A percentile compares a stretch with the other conserved stretches of the same genome.
These are phyloP conservation scores for Herpetospermum pedunculosum DNA, from an alignment of 306 rosid genomes.

Conservation along the genomic window DNA sequence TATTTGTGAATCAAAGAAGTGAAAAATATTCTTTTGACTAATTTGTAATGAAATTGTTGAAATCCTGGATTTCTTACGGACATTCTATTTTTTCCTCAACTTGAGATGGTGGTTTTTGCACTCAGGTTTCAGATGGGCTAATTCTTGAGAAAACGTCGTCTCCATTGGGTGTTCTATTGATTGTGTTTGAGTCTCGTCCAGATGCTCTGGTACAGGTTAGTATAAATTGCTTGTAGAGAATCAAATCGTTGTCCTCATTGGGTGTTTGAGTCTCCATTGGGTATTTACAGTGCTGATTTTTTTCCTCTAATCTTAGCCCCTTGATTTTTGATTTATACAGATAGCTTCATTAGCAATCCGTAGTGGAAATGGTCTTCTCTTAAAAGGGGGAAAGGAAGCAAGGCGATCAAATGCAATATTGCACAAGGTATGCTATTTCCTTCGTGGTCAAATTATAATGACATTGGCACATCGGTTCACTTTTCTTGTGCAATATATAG, in stretches of 20 bases:
- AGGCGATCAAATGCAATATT: slow-evolving; percentile 81
- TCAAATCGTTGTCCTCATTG: not conserved
- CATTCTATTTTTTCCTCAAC: not conserved
- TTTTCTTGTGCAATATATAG: slow-evolving; percentile 25
- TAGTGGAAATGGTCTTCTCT: slow-evolving; percentile 94
- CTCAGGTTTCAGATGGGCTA: slow-evolving; percentile 86
- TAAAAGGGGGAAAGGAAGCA: slow-evolving; percentile 99
- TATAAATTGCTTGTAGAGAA: not conserved
- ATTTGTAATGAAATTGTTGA: not conserved
- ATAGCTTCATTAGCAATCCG: slow-evolving; percentile 93
- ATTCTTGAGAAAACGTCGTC: slow-evolving; percentile 88
- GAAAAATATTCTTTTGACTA: not conserved
- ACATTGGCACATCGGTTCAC: not conserved
- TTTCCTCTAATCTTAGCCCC: not conserved
- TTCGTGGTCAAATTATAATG: not conserved
- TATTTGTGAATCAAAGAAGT: not conserved
- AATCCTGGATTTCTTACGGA: not conserved
- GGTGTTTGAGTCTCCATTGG: not conserved
- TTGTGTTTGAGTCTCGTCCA: slow-evolving; percentile 96
- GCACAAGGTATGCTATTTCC: slow-evolving; percentile 54
- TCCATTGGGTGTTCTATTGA: slow-evolving; percentile 88
- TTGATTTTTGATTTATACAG: slow-evolving; percentile 24
- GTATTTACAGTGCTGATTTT: not conserved
- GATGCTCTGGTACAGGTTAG: slow-evolving; percentile 92
- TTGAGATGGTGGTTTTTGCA: slow-evolving; percentile 20